Base-by-base conservation (phyloP, 1,284 basidiomycete genomes). In the Tylopilus orsonianus region DNA sequence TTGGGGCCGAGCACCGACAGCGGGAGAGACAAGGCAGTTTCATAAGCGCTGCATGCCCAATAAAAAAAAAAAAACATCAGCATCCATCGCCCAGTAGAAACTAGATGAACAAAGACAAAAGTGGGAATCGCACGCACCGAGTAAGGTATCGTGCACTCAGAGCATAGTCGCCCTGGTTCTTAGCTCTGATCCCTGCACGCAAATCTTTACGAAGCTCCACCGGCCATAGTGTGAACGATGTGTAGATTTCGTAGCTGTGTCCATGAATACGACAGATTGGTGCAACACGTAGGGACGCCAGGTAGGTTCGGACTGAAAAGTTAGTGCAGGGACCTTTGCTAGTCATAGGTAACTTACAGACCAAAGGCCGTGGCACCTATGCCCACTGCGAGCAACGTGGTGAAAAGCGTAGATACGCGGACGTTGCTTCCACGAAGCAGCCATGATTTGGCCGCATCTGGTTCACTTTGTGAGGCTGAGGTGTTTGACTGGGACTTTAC, bases 161-260 rank as follows among this genome's bases (percentile, higher is more conserved):
- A n/a, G 69, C 68, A n/a, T 77, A 56, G 58, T 90, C 79, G 2
- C 77, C 80, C 48, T 80, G 74, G 46, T 81, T 65, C 57, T 80
- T 85, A 1, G 85, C 84, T 50, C 75, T 76, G 37, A 90, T 71
- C 0, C 82, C 88, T 5, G 74, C 75, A 9, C 84, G 78, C 26
- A 90, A 68, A 62, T 88, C 85, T 22, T 67, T 65, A 9, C 84
- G 77, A 4, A 90, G 66, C 56, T 82, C 78, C 8, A 66, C 61
- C 0, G 87, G 87, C 84, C 62, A 82, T 8, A 60, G 72, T 1
- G 80, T 81, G 61, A 87, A 72, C 8, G 74, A 74, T 8, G 64
- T 66, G 60, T 87, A 88, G 36, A 85, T 71, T 23, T 81, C 74
- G 57, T 84, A 86, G 37, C 86, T 87, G 38, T 40, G 32, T 13